Evolutionary conservation across 495 filamentous ascomycete genomes (phyloP).

Genomic region (Mytilinidion resinicola): DNA sequence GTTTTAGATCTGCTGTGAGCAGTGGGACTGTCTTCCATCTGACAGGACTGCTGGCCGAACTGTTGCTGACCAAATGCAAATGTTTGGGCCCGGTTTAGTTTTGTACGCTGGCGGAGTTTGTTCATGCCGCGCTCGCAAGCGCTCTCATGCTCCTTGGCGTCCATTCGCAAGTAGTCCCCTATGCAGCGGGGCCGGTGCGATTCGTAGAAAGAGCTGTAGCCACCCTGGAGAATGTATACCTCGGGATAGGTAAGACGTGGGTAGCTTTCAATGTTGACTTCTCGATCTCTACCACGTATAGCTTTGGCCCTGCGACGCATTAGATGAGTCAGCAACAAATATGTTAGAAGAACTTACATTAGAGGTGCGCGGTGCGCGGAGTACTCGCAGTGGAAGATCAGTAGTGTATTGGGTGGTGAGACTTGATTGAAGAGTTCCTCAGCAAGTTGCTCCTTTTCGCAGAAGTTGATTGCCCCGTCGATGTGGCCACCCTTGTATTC

Average conservation of each 20-base stretch:
- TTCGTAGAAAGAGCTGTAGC: constrained; percentile 87
- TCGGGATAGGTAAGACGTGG: constrained; percentile 88
- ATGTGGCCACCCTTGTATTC: constrained; percentile 98
- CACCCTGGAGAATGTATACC: constrained; percentile 92
- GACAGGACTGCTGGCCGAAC: constrained; percentile 63
- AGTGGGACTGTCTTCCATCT: constrained; percentile 76
- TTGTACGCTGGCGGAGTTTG: constrained; percentile 73
- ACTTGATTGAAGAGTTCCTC: constrained; percentile 61
- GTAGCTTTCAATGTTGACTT: constrained; percentile 72
- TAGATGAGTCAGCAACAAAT: constrained; percentile 23
- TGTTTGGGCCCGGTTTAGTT: constrained; percentile 81
- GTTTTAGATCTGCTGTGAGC: constrained; percentile 21
- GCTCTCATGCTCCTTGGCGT: constrained; percentile 74
- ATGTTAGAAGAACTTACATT: constrained; percentile 48
- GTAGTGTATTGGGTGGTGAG: constrained; percentile 59
- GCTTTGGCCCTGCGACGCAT: constrained; percentile 55
- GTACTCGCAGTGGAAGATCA: constrained; percentile 98
- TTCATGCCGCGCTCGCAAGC: constrained; percentile 93
- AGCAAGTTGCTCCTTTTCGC: constrained; percentile 84
- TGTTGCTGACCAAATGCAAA: constrained; percentile 72
- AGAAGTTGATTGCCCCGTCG: constrained; percentile 84
- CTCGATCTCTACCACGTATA: constrained; percentile 80
- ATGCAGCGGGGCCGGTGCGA: constrained; percentile 75
- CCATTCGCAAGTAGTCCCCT: constrained; percentile 95
- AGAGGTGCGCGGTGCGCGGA: constrained; percentile 95